Conservation (phyloP, 257 asterid genomes). For the Schizonepeta tenuifolia region DNA sequence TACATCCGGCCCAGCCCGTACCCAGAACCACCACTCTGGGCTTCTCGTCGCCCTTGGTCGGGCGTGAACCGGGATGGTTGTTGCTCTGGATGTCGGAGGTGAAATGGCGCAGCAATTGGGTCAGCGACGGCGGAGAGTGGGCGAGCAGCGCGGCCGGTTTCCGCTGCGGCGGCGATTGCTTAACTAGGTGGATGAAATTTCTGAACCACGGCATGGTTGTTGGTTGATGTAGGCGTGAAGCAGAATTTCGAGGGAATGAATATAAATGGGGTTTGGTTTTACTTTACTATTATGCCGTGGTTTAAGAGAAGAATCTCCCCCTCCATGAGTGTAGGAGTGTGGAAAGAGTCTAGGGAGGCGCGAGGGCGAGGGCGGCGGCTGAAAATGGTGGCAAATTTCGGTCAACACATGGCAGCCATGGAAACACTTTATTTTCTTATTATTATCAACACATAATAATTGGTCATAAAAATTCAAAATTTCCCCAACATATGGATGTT, state of each 20-base stretch:
- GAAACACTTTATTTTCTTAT: neutral
- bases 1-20: slow-evolving; percentile 97
- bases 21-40: slow-evolving; percentile 96
- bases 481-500: neutral
- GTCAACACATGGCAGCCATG: slow-evolving; percentile 36
- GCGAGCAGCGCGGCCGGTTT: slow-evolving; percentile 35
- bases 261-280: neutral
- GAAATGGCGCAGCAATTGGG: slow-evolving; percentile 56
- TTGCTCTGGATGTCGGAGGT: slow-evolving; percentile 37
- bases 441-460: neutral
- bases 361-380: slow-evolving; percentile 39
- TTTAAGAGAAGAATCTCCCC: slow-evolving; percentile 22
- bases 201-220: slow-evolving; percentile 82
- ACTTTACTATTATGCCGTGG: neutral
- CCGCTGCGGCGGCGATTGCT: slow-evolving; percentile 39
- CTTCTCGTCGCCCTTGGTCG: slow-evolving; percentile 83
- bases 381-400: slow-evolving; percentile 26
- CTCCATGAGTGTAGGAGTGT: slow-evolving; percentile 29
- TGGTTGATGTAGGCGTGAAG: slow-evolving; percentile 25
- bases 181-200: slow-evolving; percentile 59
- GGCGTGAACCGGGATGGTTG: slow-evolving; percentile 48
- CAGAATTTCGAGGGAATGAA: too few relatives aligned
- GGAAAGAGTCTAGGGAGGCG: slow-evolving; percentile 28
- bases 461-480: neutral
- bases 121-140: slow-evolving; percentile 42